Evolutionary conservation across 257 asterid genomes (phyloP), one percentile per base, ranked within the genome.

Genomic region (Gynochthodes officinalis): DNA sequence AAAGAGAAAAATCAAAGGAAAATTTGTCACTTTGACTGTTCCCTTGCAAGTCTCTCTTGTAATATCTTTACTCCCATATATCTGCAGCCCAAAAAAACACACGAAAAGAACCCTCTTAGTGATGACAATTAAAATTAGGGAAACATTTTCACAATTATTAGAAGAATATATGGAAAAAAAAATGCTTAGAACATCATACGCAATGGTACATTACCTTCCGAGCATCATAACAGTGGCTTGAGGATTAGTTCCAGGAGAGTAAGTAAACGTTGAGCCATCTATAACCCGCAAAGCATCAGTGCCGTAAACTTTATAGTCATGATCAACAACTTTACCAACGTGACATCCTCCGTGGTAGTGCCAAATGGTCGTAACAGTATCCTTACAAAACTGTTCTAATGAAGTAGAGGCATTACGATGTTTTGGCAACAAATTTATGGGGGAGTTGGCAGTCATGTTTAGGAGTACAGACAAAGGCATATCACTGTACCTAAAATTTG

Each of bases 141-240:
- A n/a, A n/a, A n/a, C n/a, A n/a, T n/a, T n/a, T n/a, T n/a, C n/a
- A n/a, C n/a, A n/a, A n/a, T n/a, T n/a, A n/a, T n/a, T n/a, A n/a
- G n/a, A n/a, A n/a, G n/a, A 23, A 0, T 3, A 40, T 4, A 40
- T 40, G 46, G 46, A 40, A 0, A 13, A 52, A 59, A 1, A 13
- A 52, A 12, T 9, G 2, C 8, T 1, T 15, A 16, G 53, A 48
- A 48, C 9, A 48, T 1, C 2, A 48, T 13, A 48, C 15, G 53
- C 53, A 14, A 33, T 32, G 19, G 0, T n/a, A 16, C 16, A 32
- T 76, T 79, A 92, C 98, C 98, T 86, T 44, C 96, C 98, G 0
- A 93, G 87, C 97, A 90, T 93, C 97, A 93, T 93, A 23, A 90
- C 90, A 21, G 96, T 93, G 58, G 97, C 98, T 65, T 93, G 98